These are phyloP conservation scores for Mortierella sp. DNA, from an alignment of 371 early-diverging fungal species.

Conservation along the genomic window DNA sequence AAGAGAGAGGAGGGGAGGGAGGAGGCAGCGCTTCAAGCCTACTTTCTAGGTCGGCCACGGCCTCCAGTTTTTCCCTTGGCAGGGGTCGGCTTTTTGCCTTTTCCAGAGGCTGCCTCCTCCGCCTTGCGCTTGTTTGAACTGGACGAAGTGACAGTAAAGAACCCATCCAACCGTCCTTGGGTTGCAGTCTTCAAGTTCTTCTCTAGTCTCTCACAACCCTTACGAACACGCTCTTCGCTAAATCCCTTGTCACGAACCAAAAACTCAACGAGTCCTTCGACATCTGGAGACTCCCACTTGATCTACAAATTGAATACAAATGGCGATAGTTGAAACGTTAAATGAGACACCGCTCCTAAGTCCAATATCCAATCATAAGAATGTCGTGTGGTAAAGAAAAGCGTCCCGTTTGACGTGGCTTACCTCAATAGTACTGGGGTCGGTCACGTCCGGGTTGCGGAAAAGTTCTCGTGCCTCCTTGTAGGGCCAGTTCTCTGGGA, in stretches of 20 bases:
- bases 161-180: constrained; percentile 93
- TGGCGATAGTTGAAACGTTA: not conserved
- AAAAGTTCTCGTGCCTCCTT: constrained; percentile 95
- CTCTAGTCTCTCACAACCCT: constrained; percentile 83
- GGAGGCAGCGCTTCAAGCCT: not conserved
- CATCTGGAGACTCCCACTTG: constrained; percentile 91
- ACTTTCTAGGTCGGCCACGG: constrained; percentile 51
- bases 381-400: not conserved
- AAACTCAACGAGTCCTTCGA: constrained; percentile 91
- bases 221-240: constrained; percentile 93
- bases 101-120: constrained; percentile 31
- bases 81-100: constrained; percentile 37
- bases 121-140: constrained; percentile 46
- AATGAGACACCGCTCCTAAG: too few species aligned
- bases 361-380: too few species aligned
- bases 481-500: constrained; percentile 94
- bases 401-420: not conserved
- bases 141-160: constrained; percentile 72
- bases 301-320: constrained; percentile 57
- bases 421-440: constrained; percentile 73
- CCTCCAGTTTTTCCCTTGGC: constrained; percentile 27
- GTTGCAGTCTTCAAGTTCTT: constrained; percentile 80
- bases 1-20: not conserved
- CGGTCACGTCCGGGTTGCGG: constrained; percentile 79
- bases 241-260: constrained; percentile 97